Evolutionary conservation across 2,329 filamentous ascomycete genomes (phyloP).

Genomic region (Alternaria novae-zelandiae): DNA sequence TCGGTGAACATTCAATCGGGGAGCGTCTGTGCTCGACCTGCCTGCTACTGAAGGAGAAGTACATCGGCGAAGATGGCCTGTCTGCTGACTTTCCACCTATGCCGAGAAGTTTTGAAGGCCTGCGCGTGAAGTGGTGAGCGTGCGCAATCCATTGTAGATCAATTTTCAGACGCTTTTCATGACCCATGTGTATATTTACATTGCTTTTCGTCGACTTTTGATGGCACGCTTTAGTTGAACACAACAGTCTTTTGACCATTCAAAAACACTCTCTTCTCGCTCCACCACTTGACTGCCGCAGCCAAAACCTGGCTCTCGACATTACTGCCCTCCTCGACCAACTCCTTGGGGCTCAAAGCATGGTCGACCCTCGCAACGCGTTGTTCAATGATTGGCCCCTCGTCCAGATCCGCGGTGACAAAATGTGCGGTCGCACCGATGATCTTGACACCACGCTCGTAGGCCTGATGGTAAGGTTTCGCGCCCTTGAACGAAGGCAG

Average conservation of each 20-base stretch:
- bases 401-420: conserved; percentile 82
- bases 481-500: conserved; percentile 87
- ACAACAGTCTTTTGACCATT: conserved; percentile 83
- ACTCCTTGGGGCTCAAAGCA: conserved; percentile 74
- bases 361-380: conserved; percentile 79
- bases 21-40: conserved; percentile 12
- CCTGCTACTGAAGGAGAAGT: conserved; percentile 8
- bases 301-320: conserved; percentile 84
- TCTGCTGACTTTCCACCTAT: conserved; percentile 15
- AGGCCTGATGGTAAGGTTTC: conserved; percentile 87
- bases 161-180: not conserved
- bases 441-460: conserved; percentile 86
- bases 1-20: not conserved
- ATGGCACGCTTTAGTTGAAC: conserved; percentile 58
- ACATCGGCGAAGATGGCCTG: conserved; percentile 11
- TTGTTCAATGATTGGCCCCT: conserved; percentile 90
- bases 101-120: conserved; percentile 1
- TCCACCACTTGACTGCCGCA: conserved; percentile 83
- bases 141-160: not conserved
- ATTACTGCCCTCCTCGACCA: conserved; percentile 81
- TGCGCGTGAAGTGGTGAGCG: not conserved
- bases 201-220: not conserved
- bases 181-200: not conserved
- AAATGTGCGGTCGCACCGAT: conserved; percentile 87
- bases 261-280: conserved; percentile 77